Evolutionary conservation across 805 yeast species (phyloP).

Genomic region (Yamadazyma kitorensis): DNA sequence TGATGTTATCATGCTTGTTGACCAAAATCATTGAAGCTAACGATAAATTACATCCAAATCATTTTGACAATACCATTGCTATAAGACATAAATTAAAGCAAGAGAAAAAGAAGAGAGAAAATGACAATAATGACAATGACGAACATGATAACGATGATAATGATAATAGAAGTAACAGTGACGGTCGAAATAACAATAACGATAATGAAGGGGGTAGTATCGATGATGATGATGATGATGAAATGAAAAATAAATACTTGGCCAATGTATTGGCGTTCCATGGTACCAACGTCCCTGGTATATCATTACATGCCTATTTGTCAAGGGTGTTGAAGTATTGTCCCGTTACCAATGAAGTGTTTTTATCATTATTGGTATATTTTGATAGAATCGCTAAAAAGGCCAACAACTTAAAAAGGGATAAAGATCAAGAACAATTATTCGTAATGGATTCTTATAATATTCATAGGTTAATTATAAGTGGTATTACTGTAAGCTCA

Average conservation of each 20-base stretch:
- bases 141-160: slow-evolving; percentile 11
- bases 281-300: slow-evolving; percentile 96
- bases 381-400: slow-evolving; percentile 91
- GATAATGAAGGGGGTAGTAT: slow-evolving; percentile 18
- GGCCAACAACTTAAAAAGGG: slow-evolving; percentile 51
- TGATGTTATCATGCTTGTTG: slow-evolving; percentile 81
- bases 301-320: slow-evolving; percentile 83
- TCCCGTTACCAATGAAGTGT: slow-evolving; percentile 98
- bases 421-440: slow-evolving; percentile 46
- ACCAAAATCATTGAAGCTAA: slow-evolving; percentile 89
- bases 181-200: background rate
- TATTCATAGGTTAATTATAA: slow-evolving; percentile 88
- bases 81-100: slow-evolving; percentile 35
- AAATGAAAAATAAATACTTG: slow-evolving; percentile 48
- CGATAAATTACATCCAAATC: slow-evolving; percentile 75
- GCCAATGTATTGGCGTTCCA: slow-evolving; percentile 85
- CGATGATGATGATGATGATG: slow-evolving; percentile 38
- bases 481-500: slow-evolving; percentile 93
- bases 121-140: slow-evolving; percentile 9
- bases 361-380: slow-evolving; percentile 83
- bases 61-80: slow-evolving; percentile 47
- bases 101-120: slow-evolving; percentile 20
- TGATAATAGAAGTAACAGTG: too few relatives aligned
- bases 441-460: slow-evolving; percentile 96
- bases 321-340: slow-evolving; percentile 92